Percentiles rank a stretch among this genome's conserved stretches.
phyloP scores from a whole-genome alignment of 2,329 filamentous ascomycete species.

The Diaporthe ilicicola region DNA sequence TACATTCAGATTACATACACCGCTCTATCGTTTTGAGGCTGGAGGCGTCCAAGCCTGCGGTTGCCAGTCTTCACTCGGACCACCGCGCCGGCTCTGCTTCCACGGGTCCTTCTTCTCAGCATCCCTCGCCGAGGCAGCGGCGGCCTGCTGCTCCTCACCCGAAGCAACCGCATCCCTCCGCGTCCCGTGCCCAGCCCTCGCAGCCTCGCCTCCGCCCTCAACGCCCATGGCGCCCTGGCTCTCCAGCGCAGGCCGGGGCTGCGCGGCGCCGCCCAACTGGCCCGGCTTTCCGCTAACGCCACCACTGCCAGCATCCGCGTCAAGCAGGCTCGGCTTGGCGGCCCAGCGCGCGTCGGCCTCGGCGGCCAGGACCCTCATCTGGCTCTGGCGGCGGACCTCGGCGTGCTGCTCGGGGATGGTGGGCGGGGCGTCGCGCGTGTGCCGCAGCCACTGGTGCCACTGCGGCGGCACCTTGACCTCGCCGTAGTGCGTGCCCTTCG shows the following conservation, averaged over 20 bases:
- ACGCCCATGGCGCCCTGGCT: conserved; percentile 27
- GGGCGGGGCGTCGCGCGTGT: conserved; percentile 64
- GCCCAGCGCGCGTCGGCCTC: conserved; percentile 72
- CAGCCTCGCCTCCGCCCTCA: conserved; percentile 31
- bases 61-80: conserved; percentile 73
- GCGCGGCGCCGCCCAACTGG: conserved; percentile 33
- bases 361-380: conserved; percentile 65
- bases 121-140: not conserved
- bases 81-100: conserved; percentile 60
- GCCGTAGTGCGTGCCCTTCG: conserved; percentile 60
- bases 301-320: conserved; percentile 44
- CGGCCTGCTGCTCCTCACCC: conserved; percentile 28
- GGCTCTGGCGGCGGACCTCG: conserved; percentile 61
- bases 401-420: conserved; percentile 63
- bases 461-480: conserved; percentile 66
- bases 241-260: conserved; percentile 42
- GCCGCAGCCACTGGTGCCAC: conserved; percentile 76
- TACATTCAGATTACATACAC: not conserved
- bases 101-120: conserved; percentile 59
- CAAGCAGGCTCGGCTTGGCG: conserved; percentile 62
- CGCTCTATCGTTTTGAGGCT: conserved; percentile 44
- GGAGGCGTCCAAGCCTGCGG: conserved; percentile 65
- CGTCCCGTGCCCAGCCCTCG: conserved; percentile 30
- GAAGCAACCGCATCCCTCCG: conserved; percentile 24
- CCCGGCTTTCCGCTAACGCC: no score